Base-by-base conservation (phyloP, 495 filamentous ascomycete species). In the Aspergillus campestris region DNA sequence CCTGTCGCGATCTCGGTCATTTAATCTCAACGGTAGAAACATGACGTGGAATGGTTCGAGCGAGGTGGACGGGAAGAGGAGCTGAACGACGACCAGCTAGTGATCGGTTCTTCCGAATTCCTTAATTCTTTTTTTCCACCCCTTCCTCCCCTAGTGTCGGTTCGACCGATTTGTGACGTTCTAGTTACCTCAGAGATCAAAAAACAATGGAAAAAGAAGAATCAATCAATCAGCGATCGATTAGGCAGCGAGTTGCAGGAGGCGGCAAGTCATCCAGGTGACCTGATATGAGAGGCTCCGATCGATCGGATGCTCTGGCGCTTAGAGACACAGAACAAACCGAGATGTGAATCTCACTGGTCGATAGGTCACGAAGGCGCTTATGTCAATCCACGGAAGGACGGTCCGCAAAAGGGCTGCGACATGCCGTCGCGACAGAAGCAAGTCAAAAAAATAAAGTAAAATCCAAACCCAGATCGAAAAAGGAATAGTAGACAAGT, bases 1-100 rank as follows among this genome's bases (percentile, higher is more conserved):
- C 55, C 61, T 61, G 51, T 64, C 60, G 49, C 52, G 56, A 59
- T 66, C 55, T 48, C 60, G 61, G 54, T 64, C 56, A 53, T 67
- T 69, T 57, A 59, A 59, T 64, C 66, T 71, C 46, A 67, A 53
- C 44, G 66, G 67, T 45, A 57, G 55, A 49, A 69, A 69, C 67
- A 71, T 72, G 62, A 56, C 58, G 56, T 57, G 47, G 9, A 50
- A 48, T 60, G 57, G 51, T 47, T 59, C 48, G 51, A 56, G 40
- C 45, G 49, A 56, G 55, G 55, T 48, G 56, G 44, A 54, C 51
- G 52, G 59, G 53, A 52, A 58, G 56, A 55, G 48, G 44, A 37
- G 47, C 38, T 40, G 34, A 46, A 53, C 52, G 43, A 48, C 35
- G 34, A 40, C 38, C 44, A 50, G 31, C 14, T 40, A 42, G 44